Evolutionary conservation across 148 eudicot genomes (phyloP).

Genomic region (Chenopodium quinoa): DNA sequence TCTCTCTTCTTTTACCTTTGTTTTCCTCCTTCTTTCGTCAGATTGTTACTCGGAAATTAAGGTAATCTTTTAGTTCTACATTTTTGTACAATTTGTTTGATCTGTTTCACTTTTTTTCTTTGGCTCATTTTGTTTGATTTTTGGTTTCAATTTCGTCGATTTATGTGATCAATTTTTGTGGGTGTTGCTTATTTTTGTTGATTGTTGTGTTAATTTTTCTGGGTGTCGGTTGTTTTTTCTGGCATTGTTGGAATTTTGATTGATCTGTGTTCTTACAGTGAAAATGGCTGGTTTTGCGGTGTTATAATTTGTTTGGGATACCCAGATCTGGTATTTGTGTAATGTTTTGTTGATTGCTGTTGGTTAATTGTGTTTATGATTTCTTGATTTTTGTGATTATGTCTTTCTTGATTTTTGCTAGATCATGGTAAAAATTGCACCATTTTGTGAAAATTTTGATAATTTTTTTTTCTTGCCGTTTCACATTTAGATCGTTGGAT

Average conservation of each 20-base stretch:
- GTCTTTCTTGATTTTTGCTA: neutral
- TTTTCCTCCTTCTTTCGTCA: neutral
- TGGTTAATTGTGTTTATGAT: neutral
- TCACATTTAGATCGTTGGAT: constrained; percentile 24
- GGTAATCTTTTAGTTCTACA: neutral
- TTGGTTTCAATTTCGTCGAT: constrained; percentile 7
- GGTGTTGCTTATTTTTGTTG: constrained; percentile 14
- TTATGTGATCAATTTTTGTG: constrained; percentile 7
- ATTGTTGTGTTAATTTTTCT: constrained; percentile 10
- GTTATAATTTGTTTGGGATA: neutral
- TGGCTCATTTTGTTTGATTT: neutral
- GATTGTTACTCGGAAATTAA: neutral
- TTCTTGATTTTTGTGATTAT: neutral
- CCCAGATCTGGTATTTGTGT: constrained; percentile 21
- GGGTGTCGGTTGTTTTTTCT: constrained; percentile 13
- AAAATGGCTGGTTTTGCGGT: constrained; percentile 10
- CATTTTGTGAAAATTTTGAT: neutral
- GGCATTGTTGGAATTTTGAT: constrained; percentile 23
- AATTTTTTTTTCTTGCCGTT: neutral
- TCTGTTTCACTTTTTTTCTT: neutral
- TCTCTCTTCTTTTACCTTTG: neutral
- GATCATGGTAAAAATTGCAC: constrained; percentile 11
- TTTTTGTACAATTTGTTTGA: neutral
- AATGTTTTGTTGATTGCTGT: neutral
- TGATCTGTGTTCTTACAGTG: neutral